Conservation (phyloP, 1,284 basidiomycete species). For the Coniferiporia sulphurascens region DNA sequence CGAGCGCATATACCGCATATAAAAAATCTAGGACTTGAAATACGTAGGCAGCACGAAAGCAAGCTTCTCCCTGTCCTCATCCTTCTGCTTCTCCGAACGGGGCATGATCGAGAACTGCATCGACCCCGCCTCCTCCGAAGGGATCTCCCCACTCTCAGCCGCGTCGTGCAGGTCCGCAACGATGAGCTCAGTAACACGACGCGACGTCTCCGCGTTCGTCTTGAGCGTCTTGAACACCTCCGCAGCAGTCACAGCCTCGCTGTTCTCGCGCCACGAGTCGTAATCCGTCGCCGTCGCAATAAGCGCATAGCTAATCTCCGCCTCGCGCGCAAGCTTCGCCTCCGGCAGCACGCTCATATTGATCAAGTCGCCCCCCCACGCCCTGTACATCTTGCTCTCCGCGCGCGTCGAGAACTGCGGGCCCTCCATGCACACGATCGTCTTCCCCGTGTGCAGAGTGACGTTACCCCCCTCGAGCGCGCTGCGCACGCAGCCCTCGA, state of each 20-base stretch:
- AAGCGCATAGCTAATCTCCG: slow-evolving; percentile 89
- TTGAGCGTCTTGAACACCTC: slow-evolving; percentile 87
- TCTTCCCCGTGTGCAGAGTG: slow-evolving; percentile 75
- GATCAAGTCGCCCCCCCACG: slow-evolving; percentile 92
- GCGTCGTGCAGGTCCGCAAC: slow-evolving; percentile 74
- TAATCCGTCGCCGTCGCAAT: slow-evolving; percentile 91
- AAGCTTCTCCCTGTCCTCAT: slow-evolving; percentile 69
- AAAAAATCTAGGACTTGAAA: slow-evolving; percentile 32
- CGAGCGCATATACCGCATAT: too few species aligned
- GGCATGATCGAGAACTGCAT: slow-evolving; percentile 90
- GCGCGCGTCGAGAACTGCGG: slow-evolving; percentile 93
- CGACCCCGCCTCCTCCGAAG: slow-evolving; percentile 65
- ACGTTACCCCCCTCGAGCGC: slow-evolving; percentile 60
- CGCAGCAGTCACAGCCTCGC: slow-evolving; percentile 81
- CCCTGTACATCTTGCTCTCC: slow-evolving; percentile 91
- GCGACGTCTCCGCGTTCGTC: slow-evolving; percentile 80
- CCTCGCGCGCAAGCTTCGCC: slow-evolving; percentile 92
- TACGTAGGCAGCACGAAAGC: slow-evolving; percentile 76
- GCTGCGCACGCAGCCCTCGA: slow-evolving; percentile 61
- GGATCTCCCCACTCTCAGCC: slow-evolving; percentile 43
- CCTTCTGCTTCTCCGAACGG: slow-evolving; percentile 52
- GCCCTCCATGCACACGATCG: slow-evolving; percentile 96
- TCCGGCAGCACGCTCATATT: slow-evolving; percentile 97
- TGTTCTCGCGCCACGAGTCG: slow-evolving; percentile 82
- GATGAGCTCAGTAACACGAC: slow-evolving; percentile 69